Percentiles rank a stretch among this genome's conserved stretches.
These are phyloP conservation scores for Phytophthora pini DNA, from an alignment of 352 stramenopile genomes.

Conservation along the genomic window DNA sequence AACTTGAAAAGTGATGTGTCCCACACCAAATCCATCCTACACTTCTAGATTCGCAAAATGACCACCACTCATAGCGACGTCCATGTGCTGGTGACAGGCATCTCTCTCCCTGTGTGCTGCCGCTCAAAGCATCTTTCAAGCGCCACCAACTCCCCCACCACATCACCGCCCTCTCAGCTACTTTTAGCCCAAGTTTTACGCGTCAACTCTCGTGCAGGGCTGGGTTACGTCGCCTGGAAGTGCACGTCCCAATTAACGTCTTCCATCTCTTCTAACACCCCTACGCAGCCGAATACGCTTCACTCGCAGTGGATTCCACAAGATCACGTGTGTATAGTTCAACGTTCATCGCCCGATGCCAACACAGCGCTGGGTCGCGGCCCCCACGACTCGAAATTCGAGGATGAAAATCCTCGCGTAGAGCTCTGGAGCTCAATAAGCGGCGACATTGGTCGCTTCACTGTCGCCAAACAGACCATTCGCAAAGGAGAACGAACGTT, in stretches of 20 bases:
- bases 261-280: not conserved
- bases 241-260: constrained; percentile 14
- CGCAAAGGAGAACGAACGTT: constrained; percentile 37
- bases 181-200: constrained; percentile 23
- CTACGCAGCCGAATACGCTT: constrained; percentile 3
- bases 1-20: constrained; percentile 7
- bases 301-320: constrained; percentile 39
- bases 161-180: constrained; percentile 14
- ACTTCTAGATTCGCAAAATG: constrained; percentile 9
- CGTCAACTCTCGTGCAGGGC: constrained; percentile 16
- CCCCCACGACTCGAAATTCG: constrained; percentile 20
- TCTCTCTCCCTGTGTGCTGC: constrained; percentile 32
- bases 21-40: not conserved
- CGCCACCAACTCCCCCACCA: not conserved
- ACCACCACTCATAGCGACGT: constrained; percentile 9
- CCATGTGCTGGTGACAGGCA: constrained; percentile 29
- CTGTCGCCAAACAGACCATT: constrained; percentile 37
- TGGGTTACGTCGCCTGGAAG: constrained; percentile 35
- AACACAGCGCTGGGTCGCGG: constrained; percentile 19
- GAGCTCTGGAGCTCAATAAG: constrained; percentile 29
- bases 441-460: constrained; percentile 41
- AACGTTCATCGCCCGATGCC: constrained; percentile 14
- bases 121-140: not conserved
- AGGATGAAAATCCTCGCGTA: constrained; percentile 29
- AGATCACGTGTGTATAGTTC: constrained; percentile 9